phyloP scores from a whole-genome alignment of 2,329 filamentous ascomycete genomes.

The Stagonosporopsis vannaccii region DNA sequence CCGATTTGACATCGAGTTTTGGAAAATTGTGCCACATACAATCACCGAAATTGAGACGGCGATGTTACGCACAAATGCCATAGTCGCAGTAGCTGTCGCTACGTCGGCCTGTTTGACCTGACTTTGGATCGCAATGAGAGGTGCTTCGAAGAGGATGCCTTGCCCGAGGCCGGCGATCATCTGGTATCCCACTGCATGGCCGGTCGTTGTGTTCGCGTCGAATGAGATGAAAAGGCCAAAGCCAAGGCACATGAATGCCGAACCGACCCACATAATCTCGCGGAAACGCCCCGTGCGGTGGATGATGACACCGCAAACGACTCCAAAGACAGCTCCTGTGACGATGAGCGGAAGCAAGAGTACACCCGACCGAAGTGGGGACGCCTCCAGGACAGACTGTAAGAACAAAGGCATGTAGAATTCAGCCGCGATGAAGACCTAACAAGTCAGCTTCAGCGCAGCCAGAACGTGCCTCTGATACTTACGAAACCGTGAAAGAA shows the following conservation, averaged over 20 bases:
- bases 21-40: conserved; percentile 60
- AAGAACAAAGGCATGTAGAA: conserved; percentile 80
- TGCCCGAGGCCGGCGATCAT: conserved; percentile 60
- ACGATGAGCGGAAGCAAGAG: conserved; percentile 68
- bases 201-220: conserved; percentile 36
- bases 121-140: conserved; percentile 64
- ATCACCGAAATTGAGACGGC: conserved; percentile 58
- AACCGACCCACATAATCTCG: conserved; percentile 47
- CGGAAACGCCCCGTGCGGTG: conserved; percentile 55
- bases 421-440: conserved; percentile 60
- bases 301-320: conserved; percentile 57
- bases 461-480: neutral
- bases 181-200: conserved; percentile 56
- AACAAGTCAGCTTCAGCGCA: neutral
- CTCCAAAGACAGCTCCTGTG: conserved; percentile 54
- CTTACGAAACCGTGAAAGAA: conserved; percentile 59
- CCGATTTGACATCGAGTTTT: conserved; percentile 67
- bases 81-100: conserved; percentile 61
- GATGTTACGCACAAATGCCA: conserved; percentile 57
- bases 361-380: conserved; percentile 66
- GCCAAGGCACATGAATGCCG: conserved; percentile 42
- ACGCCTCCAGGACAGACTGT: conserved; percentile 69
- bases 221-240: conserved; percentile 47
- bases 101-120: conserved; percentile 59
- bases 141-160: conserved; percentile 62